Conservation (phyloP, 2,329 filamentous ascomycete species). For the Aspergillaceae sp. region DNA sequence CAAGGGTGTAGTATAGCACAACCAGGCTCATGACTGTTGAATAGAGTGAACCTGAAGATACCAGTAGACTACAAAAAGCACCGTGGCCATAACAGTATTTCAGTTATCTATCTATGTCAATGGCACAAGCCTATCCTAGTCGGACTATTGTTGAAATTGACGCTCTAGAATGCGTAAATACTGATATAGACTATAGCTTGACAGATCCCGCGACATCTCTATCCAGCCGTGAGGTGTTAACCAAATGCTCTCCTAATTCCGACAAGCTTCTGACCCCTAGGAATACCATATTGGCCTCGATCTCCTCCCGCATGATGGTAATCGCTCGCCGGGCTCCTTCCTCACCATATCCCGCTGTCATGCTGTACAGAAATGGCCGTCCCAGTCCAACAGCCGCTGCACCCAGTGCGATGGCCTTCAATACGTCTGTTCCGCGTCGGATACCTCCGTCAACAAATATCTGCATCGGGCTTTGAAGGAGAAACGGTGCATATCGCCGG, state of each 20-base stretch:
- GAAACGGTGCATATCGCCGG: conserved; percentile 51
- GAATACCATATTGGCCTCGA: conserved; percentile 29
- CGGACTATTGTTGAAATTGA: too few species aligned
- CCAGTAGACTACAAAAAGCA: too few species aligned
- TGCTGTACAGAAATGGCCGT: conserved; percentile 50
- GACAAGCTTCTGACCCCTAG: conserved; percentile 20
- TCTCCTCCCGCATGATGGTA: conserved; percentile 24
- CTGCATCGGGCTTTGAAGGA: conserved; percentile 50
- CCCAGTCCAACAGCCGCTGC: conserved; percentile 57
- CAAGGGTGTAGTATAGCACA: too few species aligned
- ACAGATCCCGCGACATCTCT: conserved; percentile 22
- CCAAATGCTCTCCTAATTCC: conserved; percentile 21
- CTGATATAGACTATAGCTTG: conserved; percentile 14
- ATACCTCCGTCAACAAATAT: conserved; percentile 59
- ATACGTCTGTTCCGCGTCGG: conserved; percentile 56
- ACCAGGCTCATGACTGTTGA: too few species aligned
- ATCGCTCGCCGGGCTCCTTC: conserved; percentile 44
- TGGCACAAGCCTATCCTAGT: too few species aligned
- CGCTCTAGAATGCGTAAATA: not conserved
- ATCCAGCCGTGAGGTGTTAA: conserved; percentile 25
- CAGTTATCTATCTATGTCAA: too few species aligned
- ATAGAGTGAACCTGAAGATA: too few species aligned
- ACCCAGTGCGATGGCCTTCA: conserved; percentile 59
- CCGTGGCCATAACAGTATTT: too few species aligned
- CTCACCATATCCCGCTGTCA: conserved; percentile 50